Conservation (phyloP, 768 basidiomycete genomes). For the Wakefieldia striispora region DNA sequence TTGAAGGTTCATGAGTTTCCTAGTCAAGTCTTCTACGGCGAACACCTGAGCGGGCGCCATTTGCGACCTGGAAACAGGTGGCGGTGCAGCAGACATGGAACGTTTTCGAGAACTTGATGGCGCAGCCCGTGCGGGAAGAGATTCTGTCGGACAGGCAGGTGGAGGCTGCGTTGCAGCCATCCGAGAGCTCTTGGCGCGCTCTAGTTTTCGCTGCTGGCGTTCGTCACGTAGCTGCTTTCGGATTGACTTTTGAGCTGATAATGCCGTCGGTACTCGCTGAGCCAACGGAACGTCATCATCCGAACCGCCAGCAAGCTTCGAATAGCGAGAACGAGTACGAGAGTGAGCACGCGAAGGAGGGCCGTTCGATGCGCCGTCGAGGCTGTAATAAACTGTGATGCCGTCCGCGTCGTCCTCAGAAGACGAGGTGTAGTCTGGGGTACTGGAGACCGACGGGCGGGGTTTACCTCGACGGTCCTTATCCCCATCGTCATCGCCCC, state of each 20-base stretch:
- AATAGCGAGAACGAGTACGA: constrained; percentile 19
- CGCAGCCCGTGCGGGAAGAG: constrained; percentile 31
- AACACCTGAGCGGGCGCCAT: constrained; percentile 40
- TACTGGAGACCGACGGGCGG: constrained; percentile 34
- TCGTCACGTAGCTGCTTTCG: constrained; percentile 70
- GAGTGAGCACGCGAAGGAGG: constrained; percentile 22
- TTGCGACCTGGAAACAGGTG: constrained; percentile 22
- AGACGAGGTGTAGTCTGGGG: constrained; percentile 34
- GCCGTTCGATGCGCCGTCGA: constrained; percentile 36
- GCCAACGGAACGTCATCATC: constrained; percentile 88
- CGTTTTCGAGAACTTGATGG: constrained; percentile 38
- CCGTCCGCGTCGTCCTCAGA: constrained; percentile 47
- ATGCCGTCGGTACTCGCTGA: constrained; percentile 75
- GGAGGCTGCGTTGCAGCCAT: constrained; percentile 17
- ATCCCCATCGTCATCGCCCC: constrained; percentile 39
- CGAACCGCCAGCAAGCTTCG: constrained; percentile 32
- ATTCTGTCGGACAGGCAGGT: constrained; percentile 14
- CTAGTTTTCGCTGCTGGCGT: constrained; percentile 52
- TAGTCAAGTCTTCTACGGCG: constrained; percentile 56
- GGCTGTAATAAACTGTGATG: constrained; percentile 42
- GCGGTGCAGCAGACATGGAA: constrained; percentile 28
- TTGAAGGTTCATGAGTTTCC: constrained; percentile 55
- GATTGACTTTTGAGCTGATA: constrained; percentile 80
- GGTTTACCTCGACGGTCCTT: constrained; percentile 30
- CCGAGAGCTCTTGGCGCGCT: constrained; percentile 37